These are phyloP conservation scores for Diplodia mutila DNA, from an alignment of 2,329 filamentous ascomycete species.

Conservation along the genomic window DNA sequence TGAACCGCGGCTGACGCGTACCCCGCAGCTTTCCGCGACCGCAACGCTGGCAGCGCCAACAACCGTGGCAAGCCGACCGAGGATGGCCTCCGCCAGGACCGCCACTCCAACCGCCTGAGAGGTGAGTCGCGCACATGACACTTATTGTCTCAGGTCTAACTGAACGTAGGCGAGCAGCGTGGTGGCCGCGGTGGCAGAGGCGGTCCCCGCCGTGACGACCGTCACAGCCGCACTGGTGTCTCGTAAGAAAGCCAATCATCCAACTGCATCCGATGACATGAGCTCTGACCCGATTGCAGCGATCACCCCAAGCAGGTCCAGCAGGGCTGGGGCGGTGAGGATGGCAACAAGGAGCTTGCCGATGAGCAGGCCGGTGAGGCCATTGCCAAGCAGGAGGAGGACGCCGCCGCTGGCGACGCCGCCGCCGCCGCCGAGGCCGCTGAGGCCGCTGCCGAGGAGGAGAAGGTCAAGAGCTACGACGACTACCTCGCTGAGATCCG, in stretches of 20 bases:
- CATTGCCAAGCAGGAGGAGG: slow-evolving; percentile 84
- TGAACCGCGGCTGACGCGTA: slow-evolving; percentile 12
- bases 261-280: neutral
- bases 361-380: slow-evolving; percentile 91
- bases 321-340: slow-evolving; percentile 84
- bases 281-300: slow-evolving; percentile 46
- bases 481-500: slow-evolving; percentile 81
- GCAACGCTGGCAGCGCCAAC: slow-evolving; percentile 75
- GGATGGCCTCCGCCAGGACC: slow-evolving; percentile 61
- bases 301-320: slow-evolving; percentile 85
- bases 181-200: slow-evolving; percentile 49
- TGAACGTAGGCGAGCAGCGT: slow-evolving; percentile 41
- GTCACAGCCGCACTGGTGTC: slow-evolving; percentile 64
- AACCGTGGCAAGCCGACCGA: slow-evolving; percentile 83
- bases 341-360: slow-evolving; percentile 81
- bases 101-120: slow-evolving; percentile 44
- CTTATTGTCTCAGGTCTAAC: slow-evolving; percentile 11
- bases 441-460: slow-evolving; percentile 62
- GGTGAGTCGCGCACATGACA: slow-evolving; percentile 36
- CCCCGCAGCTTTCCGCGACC: slow-evolving; percentile 81
- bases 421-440: slow-evolving; percentile 45
- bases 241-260: slow-evolving; percentile 51
- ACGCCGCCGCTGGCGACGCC: slow-evolving; percentile 57
- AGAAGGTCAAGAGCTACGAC: slow-evolving; percentile 87
- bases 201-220: slow-evolving; percentile 58